Evolutionary conservation across 2,329 filamentous ascomycete genomes (phyloP).

Genomic region (Phaeosphaeriaceae sp.): DNA sequence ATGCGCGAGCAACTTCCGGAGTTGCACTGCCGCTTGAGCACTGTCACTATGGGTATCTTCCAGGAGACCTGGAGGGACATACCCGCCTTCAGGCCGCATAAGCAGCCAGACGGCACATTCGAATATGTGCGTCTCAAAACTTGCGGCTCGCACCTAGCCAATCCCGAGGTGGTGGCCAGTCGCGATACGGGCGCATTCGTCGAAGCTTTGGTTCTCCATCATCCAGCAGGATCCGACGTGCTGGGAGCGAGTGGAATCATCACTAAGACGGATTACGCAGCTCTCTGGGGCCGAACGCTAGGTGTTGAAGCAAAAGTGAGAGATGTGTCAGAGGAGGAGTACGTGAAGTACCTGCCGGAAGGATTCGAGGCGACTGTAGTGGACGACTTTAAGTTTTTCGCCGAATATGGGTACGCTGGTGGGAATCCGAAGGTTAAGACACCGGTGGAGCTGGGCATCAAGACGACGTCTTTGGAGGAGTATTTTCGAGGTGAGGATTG

Average conservation of each 20-base stretch:
- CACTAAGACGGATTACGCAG: slow-evolving; percentile 7
- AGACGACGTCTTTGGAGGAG: slow-evolving; percentile 8
- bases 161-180: slow-evolving; percentile 5
- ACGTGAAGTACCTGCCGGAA: slow-evolving; percentile 7
- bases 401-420: slow-evolving; percentile 9
- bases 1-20: slow-evolving; percentile 8
- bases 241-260: slow-evolving; percentile 9
- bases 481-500: slow-evolving; percentile 6
- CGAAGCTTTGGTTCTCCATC: slow-evolving; percentile 7
- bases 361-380: neutral
- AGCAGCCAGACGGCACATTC: slow-evolving; percentile 6
- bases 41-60: slow-evolving; percentile 10
- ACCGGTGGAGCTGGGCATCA: slow-evolving; percentile 8
- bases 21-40: slow-evolving; percentile 4
- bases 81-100: slow-evolving; percentile 8
- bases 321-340: slow-evolving; percentile 7
- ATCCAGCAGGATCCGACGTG: slow-evolving; percentile 8
- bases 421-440: slow-evolving; percentile 11
- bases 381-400: slow-evolving; percentile 7
- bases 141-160: slow-evolving; percentile 1
- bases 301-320: slow-evolving; percentile 4
- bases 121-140: slow-evolving; percentile 4
- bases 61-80: slow-evolving; percentile 10
- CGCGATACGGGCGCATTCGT: slow-evolving; percentile 8
- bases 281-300: slow-evolving; percentile 6